A percentile compares a stretch with the other conserved stretches of the same genome.
These are phyloP conservation scores for Hypoxylon sp. DNA, from an alignment of 2,329 filamentous ascomycete species.

Conservation along the genomic window DNA sequence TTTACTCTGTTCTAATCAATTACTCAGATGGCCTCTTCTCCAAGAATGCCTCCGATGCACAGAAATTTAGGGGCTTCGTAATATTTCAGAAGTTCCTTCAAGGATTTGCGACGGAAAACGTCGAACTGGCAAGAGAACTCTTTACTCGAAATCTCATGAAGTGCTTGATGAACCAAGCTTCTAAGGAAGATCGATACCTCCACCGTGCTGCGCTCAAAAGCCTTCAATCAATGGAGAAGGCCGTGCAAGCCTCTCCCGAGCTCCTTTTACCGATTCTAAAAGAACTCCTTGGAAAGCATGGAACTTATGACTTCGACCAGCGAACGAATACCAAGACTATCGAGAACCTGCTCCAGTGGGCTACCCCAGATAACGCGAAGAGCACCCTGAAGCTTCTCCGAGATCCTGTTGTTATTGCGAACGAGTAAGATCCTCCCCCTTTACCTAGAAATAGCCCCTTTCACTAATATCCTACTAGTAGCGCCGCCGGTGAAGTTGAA, in stretches of 20 bases:
- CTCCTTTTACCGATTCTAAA: conserved; percentile 73
- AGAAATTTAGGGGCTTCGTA: conserved; percentile 93
- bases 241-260: conserved; percentile 72
- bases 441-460: conserved; percentile 44
- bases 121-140: conserved; percentile 68
- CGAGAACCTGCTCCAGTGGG: conserved; percentile 77
- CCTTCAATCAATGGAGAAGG: conserved; percentile 77
- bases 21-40: conserved; percentile 83
- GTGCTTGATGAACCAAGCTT: conserved; percentile 86
- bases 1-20: conserved; percentile 28
- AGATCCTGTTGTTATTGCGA: conserved; percentile 58
- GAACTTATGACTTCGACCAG: conserved; percentile 85
- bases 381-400: conserved; percentile 65
- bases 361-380: conserved; percentile 70
- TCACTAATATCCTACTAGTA: conserved; percentile 53
- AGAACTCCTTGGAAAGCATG: conserved; percentile 77
- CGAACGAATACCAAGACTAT: conserved; percentile 88
- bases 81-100: conserved; percentile 84
- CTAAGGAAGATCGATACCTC: conserved; percentile 82
- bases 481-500: conserved; percentile 53
- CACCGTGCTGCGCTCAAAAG: conserved; percentile 84
- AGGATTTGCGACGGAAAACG: conserved; percentile 62
- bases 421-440: conserved; percentile 52
- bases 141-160: conserved; percentile 89
- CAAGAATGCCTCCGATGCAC: conserved; percentile 83